phyloP scores from a whole-genome alignment of 441 rosid species.

The Rhodomyrtus psidioides region DNA sequence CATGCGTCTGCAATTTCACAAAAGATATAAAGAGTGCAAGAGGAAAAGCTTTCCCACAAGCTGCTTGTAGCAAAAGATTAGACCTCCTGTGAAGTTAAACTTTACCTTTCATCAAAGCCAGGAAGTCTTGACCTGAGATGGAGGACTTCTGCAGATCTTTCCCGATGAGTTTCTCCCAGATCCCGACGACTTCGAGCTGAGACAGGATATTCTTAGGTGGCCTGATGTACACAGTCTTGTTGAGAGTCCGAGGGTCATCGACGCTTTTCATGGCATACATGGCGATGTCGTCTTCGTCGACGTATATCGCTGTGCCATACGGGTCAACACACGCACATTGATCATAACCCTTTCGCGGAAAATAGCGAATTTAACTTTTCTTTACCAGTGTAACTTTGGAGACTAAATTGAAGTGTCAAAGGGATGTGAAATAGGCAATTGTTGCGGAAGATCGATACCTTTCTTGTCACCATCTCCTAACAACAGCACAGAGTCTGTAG shows the following conservation, averaged over 20 bases:
- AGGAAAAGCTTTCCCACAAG: neutral
- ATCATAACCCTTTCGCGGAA: neutral
- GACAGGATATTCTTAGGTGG: constrained; percentile 43
- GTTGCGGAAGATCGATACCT: neutral
- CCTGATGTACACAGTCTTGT: constrained; percentile 31
- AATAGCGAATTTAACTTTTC: neutral
- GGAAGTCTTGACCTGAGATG: constrained; percentile 31
- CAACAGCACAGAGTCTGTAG: constrained; percentile 27
- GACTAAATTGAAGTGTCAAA: neutral
- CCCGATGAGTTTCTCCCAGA: constrained; percentile 47
- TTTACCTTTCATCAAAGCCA: constrained; percentile 26
- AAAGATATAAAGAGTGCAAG: neutral
- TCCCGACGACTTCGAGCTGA: constrained; percentile 30
- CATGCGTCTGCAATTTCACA: neutral
- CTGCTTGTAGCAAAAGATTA: neutral
- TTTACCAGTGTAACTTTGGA: neutral
- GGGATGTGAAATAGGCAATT: neutral
- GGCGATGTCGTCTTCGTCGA: constrained; percentile 50
- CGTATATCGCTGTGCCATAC: constrained; percentile 24
- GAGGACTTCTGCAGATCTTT: constrained; percentile 31
- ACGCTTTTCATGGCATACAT: constrained; percentile 26
- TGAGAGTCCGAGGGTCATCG: constrained; percentile 42
- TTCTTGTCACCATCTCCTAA: constrained; percentile 37
- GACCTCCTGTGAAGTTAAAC: neutral
- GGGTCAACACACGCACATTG: neutral